Evolutionary conservation across 768 basidiomycete species (phyloP).

Genomic region (Tricholoma matsutake): DNA sequence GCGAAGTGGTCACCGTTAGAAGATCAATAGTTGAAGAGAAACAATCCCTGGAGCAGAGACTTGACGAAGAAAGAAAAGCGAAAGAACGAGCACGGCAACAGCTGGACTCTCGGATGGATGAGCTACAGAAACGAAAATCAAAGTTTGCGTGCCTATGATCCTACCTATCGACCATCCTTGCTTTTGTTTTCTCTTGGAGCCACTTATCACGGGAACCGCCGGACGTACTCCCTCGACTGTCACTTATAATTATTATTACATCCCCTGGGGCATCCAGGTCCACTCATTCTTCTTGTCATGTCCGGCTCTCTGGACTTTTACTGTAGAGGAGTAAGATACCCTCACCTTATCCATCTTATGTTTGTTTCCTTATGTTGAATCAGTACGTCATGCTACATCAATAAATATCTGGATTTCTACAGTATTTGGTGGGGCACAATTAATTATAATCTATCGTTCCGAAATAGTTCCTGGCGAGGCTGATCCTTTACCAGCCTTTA

Average conservation of each 20-base stretch:
- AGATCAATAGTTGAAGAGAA: slow-evolving; percentile 86
- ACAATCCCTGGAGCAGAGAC: slow-evolving; percentile 74
- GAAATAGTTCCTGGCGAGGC: too few species aligned
- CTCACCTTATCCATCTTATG: slow-evolving; percentile 34
- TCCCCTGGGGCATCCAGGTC: slow-evolving; percentile 29
- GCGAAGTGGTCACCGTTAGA: slow-evolving; percentile 74
- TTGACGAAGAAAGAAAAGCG: slow-evolving; percentile 85
- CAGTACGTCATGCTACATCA: slow-evolving; percentile 21
- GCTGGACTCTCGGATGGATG: slow-evolving; percentile 85
- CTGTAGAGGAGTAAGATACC: slow-evolving; percentile 37
- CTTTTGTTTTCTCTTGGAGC: slow-evolving; percentile 15
- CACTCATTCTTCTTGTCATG: slow-evolving; percentile 21
- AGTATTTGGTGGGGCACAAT: too few species aligned
- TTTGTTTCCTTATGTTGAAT: slow-evolving; percentile 25
- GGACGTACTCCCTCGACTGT: slow-evolving; percentile 18
- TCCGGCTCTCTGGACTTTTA: slow-evolving; percentile 32
- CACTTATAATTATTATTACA: slow-evolving; percentile 26
- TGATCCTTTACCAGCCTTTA: neutral
- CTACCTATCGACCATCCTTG: slow-evolving; percentile 11
- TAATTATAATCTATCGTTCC: too few species aligned
- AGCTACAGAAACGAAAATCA: slow-evolving; percentile 79
- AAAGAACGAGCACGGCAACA: slow-evolving; percentile 88
- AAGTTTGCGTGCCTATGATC: slow-evolving; percentile 86
- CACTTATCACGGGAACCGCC: slow-evolving; percentile 12
- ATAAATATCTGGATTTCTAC: slow-evolving; percentile 13